A percentile compares a stretch with the other conserved stretches of the same genome.
These are phyloP conservation scores for Aspergillus fructus DNA, from an alignment of 2,329 filamentous ascomycete species.

Conservation along the genomic window DNA sequence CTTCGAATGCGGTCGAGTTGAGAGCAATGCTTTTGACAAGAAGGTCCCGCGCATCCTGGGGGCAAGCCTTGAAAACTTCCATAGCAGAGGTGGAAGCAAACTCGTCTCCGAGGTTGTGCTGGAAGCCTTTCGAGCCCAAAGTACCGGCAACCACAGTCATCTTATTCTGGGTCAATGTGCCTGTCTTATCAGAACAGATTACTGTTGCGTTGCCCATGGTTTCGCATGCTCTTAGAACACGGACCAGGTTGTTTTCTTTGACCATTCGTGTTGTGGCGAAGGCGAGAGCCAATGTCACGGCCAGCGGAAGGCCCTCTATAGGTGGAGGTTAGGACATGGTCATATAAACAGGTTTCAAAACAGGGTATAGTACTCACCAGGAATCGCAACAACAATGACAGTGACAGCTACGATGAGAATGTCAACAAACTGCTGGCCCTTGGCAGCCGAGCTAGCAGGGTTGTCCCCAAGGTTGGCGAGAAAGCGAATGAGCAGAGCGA, in stretches of 20 bases:
- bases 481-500: constrained; percentile 84
- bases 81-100: constrained; percentile 21
- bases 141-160: constrained; percentile 76
- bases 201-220: constrained; percentile 80
- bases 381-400: constrained; percentile 77
- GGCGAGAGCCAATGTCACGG: constrained; percentile 73
- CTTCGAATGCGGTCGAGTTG: constrained; percentile 72
- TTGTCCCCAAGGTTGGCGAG: constrained; percentile 64
- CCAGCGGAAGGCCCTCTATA: constrained; percentile 69
- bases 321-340: constrained; percentile 36
- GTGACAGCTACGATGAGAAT: constrained; percentile 78
- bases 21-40: constrained; percentile 44
- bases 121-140: constrained; percentile 61
- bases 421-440: constrained; percentile 74
- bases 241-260: constrained; percentile 73
- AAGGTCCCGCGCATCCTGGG: constrained; percentile 33
- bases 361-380: constrained; percentile 37
- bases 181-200: constrained; percentile 79
- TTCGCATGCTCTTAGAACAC: constrained; percentile 74
- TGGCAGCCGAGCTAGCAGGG: constrained; percentile 60
- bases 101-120: constrained; percentile 35
- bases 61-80: constrained; percentile 33
- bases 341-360: neutral
- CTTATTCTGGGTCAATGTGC: constrained; percentile 71
- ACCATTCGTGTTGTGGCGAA: constrained; percentile 77